Evolutionary conservation across 352 stramenopile genomes (phyloP).

Genomic region (Phytopythium chamaehyphon): DNA sequence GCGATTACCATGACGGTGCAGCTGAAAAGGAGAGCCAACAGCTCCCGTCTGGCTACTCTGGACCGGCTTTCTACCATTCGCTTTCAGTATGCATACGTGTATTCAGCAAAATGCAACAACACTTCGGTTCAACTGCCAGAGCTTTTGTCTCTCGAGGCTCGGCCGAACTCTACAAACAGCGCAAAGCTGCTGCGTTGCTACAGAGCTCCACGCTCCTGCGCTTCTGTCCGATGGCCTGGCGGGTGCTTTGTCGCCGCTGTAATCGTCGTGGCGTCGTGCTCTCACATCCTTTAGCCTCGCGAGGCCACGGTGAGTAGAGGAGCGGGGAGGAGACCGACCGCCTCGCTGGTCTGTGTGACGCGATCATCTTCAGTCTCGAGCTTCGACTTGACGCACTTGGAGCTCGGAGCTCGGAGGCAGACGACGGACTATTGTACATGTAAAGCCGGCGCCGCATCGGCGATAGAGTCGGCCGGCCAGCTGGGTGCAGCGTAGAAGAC

Average conservation of each 20-base stretch:
- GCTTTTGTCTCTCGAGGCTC: not conserved
- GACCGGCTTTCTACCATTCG: too few species aligned
- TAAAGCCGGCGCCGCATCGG: not conserved
- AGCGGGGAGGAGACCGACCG: too few species aligned
- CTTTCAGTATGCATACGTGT: too few species aligned
- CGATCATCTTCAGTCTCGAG: too few species aligned
- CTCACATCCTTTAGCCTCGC: too few species aligned
- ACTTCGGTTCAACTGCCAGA: not conserved
- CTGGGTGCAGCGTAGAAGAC: constrained; percentile 4
- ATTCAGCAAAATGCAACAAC: too few species aligned
- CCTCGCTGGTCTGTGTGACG: too few species aligned
- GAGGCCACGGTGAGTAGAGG: too few species aligned
- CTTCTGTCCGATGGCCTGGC: not conserved
- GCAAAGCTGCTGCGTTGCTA: not conserved
- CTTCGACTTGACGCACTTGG: too few species aligned
- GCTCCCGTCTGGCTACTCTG: not conserved
- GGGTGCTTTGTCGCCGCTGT: too few species aligned
- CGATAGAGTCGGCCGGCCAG: constrained; percentile 5
- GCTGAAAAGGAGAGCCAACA: constrained; percentile 1
- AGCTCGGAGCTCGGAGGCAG: too few species aligned
- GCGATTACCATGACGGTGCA: not conserved
- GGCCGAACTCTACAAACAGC: not conserved
- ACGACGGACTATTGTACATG: not conserved
- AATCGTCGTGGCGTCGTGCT: too few species aligned
- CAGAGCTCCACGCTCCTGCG: not conserved